A percentile compares a stretch with the other conserved stretches of the same genome.
phyloP scores from a whole-genome alignment of 768 basidiomycete species.

The Suillus cothurnatus region DNA sequence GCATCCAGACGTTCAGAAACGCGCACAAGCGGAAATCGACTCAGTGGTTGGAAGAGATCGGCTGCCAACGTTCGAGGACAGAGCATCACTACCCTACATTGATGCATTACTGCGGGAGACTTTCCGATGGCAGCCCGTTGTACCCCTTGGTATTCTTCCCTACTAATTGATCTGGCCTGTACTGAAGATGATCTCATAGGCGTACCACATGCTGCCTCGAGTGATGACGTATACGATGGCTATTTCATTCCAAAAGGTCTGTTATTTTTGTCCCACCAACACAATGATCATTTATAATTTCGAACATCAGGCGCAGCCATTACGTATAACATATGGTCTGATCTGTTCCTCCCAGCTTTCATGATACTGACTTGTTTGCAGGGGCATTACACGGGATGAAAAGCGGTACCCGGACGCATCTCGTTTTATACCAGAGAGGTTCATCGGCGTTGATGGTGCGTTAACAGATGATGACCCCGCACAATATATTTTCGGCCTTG shows the following conservation, averaged over 20 bases:
- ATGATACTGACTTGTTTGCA: neutral
- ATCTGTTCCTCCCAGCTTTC: neutral
- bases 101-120: slow-evolving; percentile 21
- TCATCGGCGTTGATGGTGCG: slow-evolving; percentile 11
- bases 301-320: slow-evolving; percentile 10
- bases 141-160: slow-evolving; percentile 15
- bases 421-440: slow-evolving; percentile 18
- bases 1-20: slow-evolving; percentile 16
- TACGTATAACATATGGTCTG: slow-evolving; percentile 15
- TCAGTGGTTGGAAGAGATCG: slow-evolving; percentile 21
- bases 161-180: neutral
- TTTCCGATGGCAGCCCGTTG: slow-evolving; percentile 17
- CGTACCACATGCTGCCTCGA: slow-evolving; percentile 14
- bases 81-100: slow-evolving; percentile 15
- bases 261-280: neutral
- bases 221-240: slow-evolving; percentile 17
- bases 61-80: slow-evolving; percentile 17
- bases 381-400: slow-evolving; percentile 17
- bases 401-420: slow-evolving; percentile 13
- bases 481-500: slow-evolving; percentile 13
- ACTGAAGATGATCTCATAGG: slow-evolving; percentile 1
- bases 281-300: neutral
- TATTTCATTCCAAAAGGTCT: slow-evolving; percentile 22
- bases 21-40: slow-evolving; percentile 26
- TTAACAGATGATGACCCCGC: slow-evolving; percentile 14